A percentile compares a stretch with the other conserved stretches of the same genome.
phyloP scores from a whole-genome alignment of 805 yeast species.

The Candida stauntonica region DNA sequence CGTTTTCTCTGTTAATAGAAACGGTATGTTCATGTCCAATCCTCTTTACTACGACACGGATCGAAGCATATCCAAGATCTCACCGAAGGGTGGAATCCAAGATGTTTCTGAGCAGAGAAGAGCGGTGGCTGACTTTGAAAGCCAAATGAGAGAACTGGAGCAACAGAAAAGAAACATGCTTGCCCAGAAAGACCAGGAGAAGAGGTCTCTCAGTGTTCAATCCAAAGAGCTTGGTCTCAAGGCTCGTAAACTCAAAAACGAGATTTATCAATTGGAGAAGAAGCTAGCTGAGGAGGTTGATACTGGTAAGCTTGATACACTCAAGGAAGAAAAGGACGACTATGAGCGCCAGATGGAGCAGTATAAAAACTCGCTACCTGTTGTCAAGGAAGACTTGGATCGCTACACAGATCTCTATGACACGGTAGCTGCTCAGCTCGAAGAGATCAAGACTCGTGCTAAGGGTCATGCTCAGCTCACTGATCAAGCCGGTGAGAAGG shows the following conservation, averaged over 20 bases:
- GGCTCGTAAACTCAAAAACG: slow-evolving; percentile 14
- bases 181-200: slow-evolving; percentile 19
- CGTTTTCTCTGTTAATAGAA: slow-evolving; percentile 34
- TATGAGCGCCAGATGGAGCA: not conserved
- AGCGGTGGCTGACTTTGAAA: not conserved
- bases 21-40: slow-evolving; percentile 46
- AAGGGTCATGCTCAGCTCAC: slow-evolving; percentile 28
- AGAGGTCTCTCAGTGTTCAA: slow-evolving; percentile 7
- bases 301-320: slow-evolving; percentile 35
- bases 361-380: slow-evolving; percentile 25
- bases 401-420: slow-evolving; percentile 18
- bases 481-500: slow-evolving; percentile 5
- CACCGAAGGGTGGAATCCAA: slow-evolving; percentile 15
- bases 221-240: slow-evolving; percentile 1
- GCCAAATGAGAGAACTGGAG: slow-evolving; percentile 1
- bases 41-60: slow-evolving; percentile 42
- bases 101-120: slow-evolving; percentile 13
- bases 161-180: slow-evolving; percentile 6
- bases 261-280: slow-evolving; percentile 32
- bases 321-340: slow-evolving; percentile 8
- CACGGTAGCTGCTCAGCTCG: slow-evolving; percentile 19
- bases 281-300: slow-evolving; percentile 43
- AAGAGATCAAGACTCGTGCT: slow-evolving; percentile 13
- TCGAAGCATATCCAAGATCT: slow-evolving; percentile 17
- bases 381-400: slow-evolving; percentile 22